Percentiles rank a stretch among this genome's conserved stretches.
These are phyloP conservation scores for Noccaea bulbosa DNA, from an alignment of 345 rosid genomes.

Conservation along the genomic window DNA sequence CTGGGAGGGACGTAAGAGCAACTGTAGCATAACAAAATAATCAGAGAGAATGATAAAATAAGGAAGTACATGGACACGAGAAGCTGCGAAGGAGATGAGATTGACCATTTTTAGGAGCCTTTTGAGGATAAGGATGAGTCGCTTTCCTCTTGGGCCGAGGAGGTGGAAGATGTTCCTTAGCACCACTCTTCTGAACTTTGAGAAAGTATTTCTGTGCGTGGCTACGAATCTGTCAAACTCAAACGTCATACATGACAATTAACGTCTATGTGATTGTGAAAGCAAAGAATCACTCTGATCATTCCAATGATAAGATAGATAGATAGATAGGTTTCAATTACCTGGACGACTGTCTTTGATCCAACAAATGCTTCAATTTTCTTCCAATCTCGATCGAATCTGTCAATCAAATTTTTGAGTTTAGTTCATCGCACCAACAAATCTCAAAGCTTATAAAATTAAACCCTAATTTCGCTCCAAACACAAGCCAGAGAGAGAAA, in stretches of 20 bases:
- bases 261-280: background rate
- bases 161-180: conserved; percentile 89
- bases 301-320: background rate
- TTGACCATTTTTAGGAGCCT: conserved; percentile 73
- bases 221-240: conserved; percentile 75
- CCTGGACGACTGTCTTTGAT: conserved; percentile 95
- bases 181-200: conserved; percentile 90
- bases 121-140: conserved; percentile 91
- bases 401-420: conserved; percentile 33
- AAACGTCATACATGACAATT: background rate
- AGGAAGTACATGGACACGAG: background rate
- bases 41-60: conserved; percentile 29
- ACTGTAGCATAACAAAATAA: conserved; percentile 40
- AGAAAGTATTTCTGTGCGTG: conserved; percentile 95
- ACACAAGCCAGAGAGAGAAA: no score
- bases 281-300: background rate
- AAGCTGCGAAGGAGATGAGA: conserved; percentile 7
- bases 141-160: conserved; percentile 98
- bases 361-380: conserved; percentile 97
- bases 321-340: conserved; percentile 27
- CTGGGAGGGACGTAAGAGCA: conserved; percentile 55
- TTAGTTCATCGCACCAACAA: background rate
- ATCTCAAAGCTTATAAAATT: background rate
- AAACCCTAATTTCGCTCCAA: background rate
- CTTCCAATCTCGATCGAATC: conserved; percentile 98